Conservation (phyloP, 257 asterid species). For the Nicotiana otophora region DNA sequence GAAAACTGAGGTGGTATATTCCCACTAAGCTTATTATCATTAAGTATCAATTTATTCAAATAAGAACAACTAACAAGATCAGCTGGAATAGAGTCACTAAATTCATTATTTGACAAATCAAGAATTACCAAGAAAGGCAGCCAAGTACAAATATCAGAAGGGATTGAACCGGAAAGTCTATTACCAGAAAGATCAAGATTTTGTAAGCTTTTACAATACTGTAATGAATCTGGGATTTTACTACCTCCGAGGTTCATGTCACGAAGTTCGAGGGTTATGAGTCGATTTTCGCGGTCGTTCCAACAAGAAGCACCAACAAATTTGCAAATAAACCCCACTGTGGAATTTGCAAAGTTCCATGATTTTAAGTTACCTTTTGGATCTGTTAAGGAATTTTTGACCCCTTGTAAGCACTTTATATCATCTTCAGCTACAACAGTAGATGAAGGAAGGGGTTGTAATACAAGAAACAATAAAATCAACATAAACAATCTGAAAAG, state of each 20-base stretch:
- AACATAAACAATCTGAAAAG: background rate
- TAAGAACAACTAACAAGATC: constrained; percentile 64
- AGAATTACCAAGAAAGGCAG: constrained; percentile 65
- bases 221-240: constrained; percentile 43
- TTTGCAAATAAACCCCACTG: constrained; percentile 53
- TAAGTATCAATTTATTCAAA: constrained; percentile 51
- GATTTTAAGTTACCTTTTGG: constrained; percentile 33
- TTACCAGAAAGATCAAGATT: constrained; percentile 67
- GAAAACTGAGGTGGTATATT: constrained; percentile 55
- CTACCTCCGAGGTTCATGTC: constrained; percentile 59
- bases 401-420: constrained; percentile 55
- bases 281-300: constrained; percentile 69
- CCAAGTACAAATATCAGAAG: constrained; percentile 68
- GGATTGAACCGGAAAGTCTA: constrained; percentile 59
- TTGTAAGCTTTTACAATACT: constrained; percentile 57
- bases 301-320: constrained; percentile 82
- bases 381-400: constrained; percentile 46
- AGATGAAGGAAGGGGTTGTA: background rate
- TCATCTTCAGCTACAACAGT: constrained; percentile 50
- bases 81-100: constrained; percentile 68
- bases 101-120: constrained; percentile 58
- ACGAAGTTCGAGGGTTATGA: constrained; percentile 50
- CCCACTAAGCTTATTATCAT: constrained; percentile 51
- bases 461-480: background rate
- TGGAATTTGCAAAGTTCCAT: constrained; percentile 55